Evolutionary conservation across 768 basidiomycete genomes (phyloP).

Genomic region (Filobasidium floriforme): DNA sequence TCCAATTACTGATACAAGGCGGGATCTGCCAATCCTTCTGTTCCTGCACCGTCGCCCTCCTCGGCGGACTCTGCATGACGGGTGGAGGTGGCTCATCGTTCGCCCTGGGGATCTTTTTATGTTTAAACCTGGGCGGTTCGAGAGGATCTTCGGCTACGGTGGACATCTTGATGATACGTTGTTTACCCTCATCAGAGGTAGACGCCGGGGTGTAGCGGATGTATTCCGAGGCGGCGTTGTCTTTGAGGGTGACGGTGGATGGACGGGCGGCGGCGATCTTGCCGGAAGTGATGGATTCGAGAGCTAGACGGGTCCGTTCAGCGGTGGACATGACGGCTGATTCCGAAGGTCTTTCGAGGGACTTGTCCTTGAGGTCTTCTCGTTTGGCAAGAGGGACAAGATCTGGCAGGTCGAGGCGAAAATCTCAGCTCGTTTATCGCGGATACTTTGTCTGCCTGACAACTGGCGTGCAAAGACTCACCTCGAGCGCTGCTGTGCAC

Average conservation of each 20-base stretch:
- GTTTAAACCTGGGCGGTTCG: conserved; percentile 94
- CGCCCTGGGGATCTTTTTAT: conserved; percentile 96
- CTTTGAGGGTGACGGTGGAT: conserved; percentile 74
- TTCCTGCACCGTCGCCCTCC: conserved; percentile 91
- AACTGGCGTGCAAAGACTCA: conserved; percentile 25
- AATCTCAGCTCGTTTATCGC: neutral
- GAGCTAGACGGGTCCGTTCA: conserved; percentile 78
- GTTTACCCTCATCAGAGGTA: conserved; percentile 67
- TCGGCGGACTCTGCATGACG: conserved; percentile 85
- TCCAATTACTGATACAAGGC: conserved; percentile 99
- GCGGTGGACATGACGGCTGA: conserved; percentile 85
- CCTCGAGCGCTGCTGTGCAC: conserved; percentile 90
- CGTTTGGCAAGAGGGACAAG: conserved; percentile 85
- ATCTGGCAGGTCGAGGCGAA: conserved; percentile 49
- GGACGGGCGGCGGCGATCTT: conserved; percentile 99
- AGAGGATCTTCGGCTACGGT: conserved; percentile 95
- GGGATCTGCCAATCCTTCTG: conserved; percentile 99
- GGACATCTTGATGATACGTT: conserved; percentile 98
- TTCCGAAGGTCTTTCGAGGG: conserved; percentile 88
- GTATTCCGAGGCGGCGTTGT: conserved; percentile 73
- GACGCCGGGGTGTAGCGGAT: conserved; percentile 89
- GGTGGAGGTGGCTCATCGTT: conserved; percentile 95
- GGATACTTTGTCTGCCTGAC: neutral
- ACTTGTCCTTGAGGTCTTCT: conserved; percentile 68
- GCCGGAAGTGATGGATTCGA: conserved; percentile 86